A percentile compares a stretch with the other conserved stretches of the same genome.
phyloP scores from a whole-genome alignment of 2,329 filamentous ascomycete species.

The Epichloe scottii region DNA sequence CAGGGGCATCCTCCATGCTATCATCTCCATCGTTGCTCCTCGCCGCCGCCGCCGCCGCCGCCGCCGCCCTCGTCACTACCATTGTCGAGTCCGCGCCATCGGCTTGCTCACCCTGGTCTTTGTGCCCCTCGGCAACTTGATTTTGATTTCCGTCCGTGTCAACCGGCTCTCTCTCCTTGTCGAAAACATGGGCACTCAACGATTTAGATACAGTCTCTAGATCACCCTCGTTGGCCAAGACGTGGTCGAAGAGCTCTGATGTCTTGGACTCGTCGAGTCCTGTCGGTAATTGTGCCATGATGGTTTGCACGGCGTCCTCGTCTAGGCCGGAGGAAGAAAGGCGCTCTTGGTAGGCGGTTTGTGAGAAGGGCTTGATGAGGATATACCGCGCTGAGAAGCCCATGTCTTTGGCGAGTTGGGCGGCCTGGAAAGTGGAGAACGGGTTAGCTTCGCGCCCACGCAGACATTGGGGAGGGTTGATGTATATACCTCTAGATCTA shows the following conservation, averaged over 20 bases:
- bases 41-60: neutral
- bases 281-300: conserved; percentile 11
- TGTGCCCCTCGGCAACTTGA: neutral
- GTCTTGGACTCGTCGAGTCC: conserved; percentile 16
- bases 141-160: neutral
- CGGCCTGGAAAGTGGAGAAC: conserved; percentile 27
- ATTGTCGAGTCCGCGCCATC: conserved; percentile 5
- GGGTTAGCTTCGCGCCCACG: neutral
- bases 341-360: conserved; percentile 15
- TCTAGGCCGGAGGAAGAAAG: conserved; percentile 16
- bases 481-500: conserved; percentile 35
- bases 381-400: conserved; percentile 43
- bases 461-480: conserved; percentile 10
- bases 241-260: conserved; percentile 16
- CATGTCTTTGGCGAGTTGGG: conserved; percentile 44
- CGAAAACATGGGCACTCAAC: conserved; percentile 18
- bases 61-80: neutral
- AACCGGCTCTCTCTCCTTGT: conserved; percentile 1
- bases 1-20: conserved; percentile 8
- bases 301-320: conserved; percentile 12
- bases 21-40: conserved; percentile 7
- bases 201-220: conserved; percentile 4
- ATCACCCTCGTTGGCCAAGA: conserved; percentile 15
- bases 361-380: conserved; percentile 33
- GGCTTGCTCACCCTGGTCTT: conserved; percentile 4